phyloP scores from a whole-genome alignment of 441 rosid species.

The Erodium texanum region DNA sequence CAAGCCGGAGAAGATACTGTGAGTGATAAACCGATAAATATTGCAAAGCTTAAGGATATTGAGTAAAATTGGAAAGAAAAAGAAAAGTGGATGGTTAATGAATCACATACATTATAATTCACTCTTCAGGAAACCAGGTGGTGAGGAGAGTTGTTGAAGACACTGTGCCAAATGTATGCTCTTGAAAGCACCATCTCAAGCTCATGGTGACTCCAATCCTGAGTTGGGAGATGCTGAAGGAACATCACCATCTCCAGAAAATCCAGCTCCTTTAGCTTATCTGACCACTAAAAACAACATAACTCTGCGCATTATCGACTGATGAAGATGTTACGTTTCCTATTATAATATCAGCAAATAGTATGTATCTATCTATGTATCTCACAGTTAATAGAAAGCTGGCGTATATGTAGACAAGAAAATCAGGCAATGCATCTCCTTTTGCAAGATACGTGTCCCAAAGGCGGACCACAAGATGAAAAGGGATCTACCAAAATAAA shows the following conservation, averaged over 20 bases:
- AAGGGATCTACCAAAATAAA: constrained; percentile 58
- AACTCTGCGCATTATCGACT: not conserved
- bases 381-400: constrained; percentile 92
- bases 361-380: not conserved
- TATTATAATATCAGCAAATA: too few relatives aligned
- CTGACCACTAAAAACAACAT: constrained; percentile 70
- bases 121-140: constrained; percentile 49
- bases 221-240: constrained; percentile 89
- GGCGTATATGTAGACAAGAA: constrained; percentile 87
- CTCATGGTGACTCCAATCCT: constrained; percentile 77
- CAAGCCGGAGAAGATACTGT: constrained; percentile 4
- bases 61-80: too few relatives aligned
- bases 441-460: constrained; percentile 99
- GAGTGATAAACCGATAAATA: constrained; percentile 2
- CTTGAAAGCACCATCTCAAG: constrained; percentile 87
- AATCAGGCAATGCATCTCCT: constrained; percentile 95
- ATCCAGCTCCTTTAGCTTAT: constrained; percentile 76
- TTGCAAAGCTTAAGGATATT: not conserved
- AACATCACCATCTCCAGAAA: constrained; percentile 98
- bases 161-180: constrained; percentile 94
- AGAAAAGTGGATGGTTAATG: too few relatives aligned
- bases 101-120: too few relatives aligned
- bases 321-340: too few relatives aligned
- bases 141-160: constrained; percentile 89
- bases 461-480: constrained; percentile 69